Percentiles rank a stretch among this genome's conserved stretches.
phyloP scores from a whole-genome alignment of 371 early-diverging fungal genomes.

The Mucor piriformis region DNA sequence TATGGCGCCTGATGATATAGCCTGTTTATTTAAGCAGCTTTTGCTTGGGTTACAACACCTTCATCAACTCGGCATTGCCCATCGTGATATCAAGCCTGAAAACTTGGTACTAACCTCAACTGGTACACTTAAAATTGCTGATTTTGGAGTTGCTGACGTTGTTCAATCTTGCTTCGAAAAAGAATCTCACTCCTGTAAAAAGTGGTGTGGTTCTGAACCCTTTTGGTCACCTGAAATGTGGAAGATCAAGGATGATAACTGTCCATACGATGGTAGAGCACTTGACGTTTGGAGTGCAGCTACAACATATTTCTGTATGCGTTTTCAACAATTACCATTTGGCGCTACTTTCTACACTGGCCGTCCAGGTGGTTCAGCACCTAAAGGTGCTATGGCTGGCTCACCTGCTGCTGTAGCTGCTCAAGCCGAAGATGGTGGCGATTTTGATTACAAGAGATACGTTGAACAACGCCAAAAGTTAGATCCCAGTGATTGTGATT shows the following conservation, averaged over 20 bases:
- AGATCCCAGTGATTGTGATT: slow-evolving; percentile 30
- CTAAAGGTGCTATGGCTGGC: slow-evolving; percentile 22
- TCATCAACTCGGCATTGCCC: slow-evolving; percentile 90
- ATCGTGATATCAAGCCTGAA: slow-evolving; percentile 90
- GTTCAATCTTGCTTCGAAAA: slow-evolving; percentile 83
- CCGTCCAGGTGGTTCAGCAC: slow-evolving; percentile 19
- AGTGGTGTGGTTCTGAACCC: slow-evolving; percentile 86
- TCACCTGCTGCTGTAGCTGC: slow-evolving; percentile 43
- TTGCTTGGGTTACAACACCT: slow-evolving; percentile 95
- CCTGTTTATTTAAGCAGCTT: slow-evolving; percentile 81
- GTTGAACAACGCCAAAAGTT: slow-evolving; percentile 28
- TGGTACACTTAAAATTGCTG: slow-evolving; percentile 93
- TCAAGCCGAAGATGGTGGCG: slow-evolving; percentile 34
- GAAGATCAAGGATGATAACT: slow-evolving; percentile 50
- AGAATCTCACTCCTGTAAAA: slow-evolving; percentile 66
- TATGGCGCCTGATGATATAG: slow-evolving; percentile 47
- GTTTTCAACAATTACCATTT: slow-evolving; percentile 70
- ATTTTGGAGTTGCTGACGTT: slow-evolving; percentile 96
- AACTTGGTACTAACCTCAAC: slow-evolving; percentile 87
- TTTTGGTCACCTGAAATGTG: slow-evolving; percentile 90
- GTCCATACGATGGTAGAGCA: slow-evolving; percentile 73
- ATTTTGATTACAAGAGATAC: slow-evolving; percentile 31
- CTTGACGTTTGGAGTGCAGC: slow-evolving; percentile 88
- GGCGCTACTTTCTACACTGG: slow-evolving; percentile 42
- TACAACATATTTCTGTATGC: slow-evolving; percentile 81